Percentiles rank a stretch among this genome's conserved stretches.
These are phyloP conservation scores for Exophiala bonariae DNA, from an alignment of 2,329 filamentous ascomycete genomes.

Conservation along the genomic window DNA sequence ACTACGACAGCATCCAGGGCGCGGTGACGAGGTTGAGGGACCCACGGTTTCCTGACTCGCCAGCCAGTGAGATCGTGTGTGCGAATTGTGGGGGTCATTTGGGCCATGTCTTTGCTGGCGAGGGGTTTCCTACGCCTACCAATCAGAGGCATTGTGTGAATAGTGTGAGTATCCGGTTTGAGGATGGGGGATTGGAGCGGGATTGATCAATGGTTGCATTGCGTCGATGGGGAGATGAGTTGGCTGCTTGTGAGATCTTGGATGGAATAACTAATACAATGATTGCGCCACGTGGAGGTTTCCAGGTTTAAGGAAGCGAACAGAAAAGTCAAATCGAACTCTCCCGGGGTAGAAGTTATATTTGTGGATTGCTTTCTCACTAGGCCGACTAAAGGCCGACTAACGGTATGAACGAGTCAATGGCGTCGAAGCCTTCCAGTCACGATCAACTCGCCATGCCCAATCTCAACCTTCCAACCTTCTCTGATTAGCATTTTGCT, in stretches of 20 bases:
- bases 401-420: no score
- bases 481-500: slow-evolving; percentile 70
- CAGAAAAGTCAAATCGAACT: no score
- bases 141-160: slow-evolving; percentile 98
- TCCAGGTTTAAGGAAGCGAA: no score
- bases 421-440: slow-evolving; percentile 51
- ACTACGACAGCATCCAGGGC: slow-evolving; percentile 91
- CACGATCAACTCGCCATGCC: slow-evolving; percentile 70
- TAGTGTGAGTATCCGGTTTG: slow-evolving; percentile 82
- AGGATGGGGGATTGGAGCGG: no score
- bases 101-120: slow-evolving; percentile 89
- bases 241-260: no score
- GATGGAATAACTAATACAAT: no score
- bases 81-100: slow-evolving; percentile 90
- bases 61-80: slow-evolving; percentile 89
- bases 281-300: no score
- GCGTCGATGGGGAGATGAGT: no score
- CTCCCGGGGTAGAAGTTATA: no score
- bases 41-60: slow-evolving; percentile 69
- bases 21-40: slow-evolving; percentile 84
- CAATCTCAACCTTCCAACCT: slow-evolving; percentile 78
- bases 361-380: no score
- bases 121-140: slow-evolving; percentile 79
- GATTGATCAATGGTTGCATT: no score
- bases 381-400: no score